phyloP scores from a whole-genome alignment of 345 rosid genomes.

The Lepidium sativum region DNA sequence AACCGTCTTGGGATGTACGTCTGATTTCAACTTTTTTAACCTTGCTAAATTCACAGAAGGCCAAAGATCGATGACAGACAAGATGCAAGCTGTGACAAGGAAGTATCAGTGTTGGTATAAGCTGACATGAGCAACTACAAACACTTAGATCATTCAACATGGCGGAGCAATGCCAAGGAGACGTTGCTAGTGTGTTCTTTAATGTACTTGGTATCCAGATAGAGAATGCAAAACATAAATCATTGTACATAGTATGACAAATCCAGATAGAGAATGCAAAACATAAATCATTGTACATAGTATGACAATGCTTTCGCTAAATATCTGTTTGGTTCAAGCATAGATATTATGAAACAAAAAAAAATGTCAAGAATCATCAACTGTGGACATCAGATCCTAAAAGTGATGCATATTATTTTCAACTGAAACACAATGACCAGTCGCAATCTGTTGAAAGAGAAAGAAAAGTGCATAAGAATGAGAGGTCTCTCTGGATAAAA shows the following conservation, averaged over 20 bases:
- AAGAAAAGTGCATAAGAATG: conserved; percentile 6
- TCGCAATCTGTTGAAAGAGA: not conserved
- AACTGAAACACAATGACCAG: conserved; percentile 15
- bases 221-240: not conserved
- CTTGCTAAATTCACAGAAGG: not conserved
- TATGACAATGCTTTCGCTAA: not conserved
- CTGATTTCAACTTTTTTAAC: not conserved
- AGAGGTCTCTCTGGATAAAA: not conserved
- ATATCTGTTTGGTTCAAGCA: not conserved
- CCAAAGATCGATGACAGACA: not conserved
- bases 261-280: not conserved
- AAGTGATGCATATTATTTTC: conserved; percentile 22
- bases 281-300: not conserved
- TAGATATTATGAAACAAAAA: conserved; percentile 4
- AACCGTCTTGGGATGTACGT: not conserved
- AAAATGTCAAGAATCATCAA: conserved; percentile 11
- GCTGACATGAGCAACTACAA: not conserved
- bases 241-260: not conserved
- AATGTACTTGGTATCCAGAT: not conserved
- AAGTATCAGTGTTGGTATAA: not conserved
- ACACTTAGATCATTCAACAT: not conserved
- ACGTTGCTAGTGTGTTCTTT: not conserved
- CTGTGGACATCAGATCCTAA: conserved; percentile 4
- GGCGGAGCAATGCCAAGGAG: not conserved
- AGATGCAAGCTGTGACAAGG: not conserved